Evolutionary conservation across 2,329 filamentous ascomycete genomes (phyloP).

Genomic region (Penicillium sp.): DNA sequence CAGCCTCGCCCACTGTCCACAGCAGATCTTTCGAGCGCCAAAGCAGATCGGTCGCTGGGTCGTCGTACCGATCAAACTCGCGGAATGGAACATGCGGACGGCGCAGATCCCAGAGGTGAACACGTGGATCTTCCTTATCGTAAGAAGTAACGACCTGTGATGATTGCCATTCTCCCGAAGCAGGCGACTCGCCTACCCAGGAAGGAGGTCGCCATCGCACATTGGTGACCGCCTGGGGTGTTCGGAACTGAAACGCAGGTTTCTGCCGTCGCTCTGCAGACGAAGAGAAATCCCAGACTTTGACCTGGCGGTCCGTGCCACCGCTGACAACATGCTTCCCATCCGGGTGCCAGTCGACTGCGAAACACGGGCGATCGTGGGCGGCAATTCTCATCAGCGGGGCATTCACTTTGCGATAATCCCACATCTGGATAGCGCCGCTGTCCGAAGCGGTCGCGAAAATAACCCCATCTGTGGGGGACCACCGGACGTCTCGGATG

Average conservation of each 20-base stretch:
- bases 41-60: slow-evolving; percentile 60
- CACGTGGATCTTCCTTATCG: slow-evolving; percentile 59
- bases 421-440: slow-evolving; percentile 65
- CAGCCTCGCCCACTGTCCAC: slow-evolving; percentile 64
- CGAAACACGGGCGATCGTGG: slow-evolving; percentile 61
- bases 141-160: slow-evolving; percentile 65
- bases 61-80: slow-evolving; percentile 59
- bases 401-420: slow-evolving; percentile 58
- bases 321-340: slow-evolving; percentile 65
- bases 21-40: slow-evolving; percentile 66
- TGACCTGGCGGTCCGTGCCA: slow-evolving; percentile 62
- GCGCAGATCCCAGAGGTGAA: slow-evolving; percentile 67
- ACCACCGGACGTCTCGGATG: slow-evolving; percentile 66
- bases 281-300: slow-evolving; percentile 64
- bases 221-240: slow-evolving; percentile 63
- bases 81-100: slow-evolving; percentile 63
- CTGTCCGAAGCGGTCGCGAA: slow-evolving; percentile 67
- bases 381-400: slow-evolving; percentile 63
- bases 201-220: slow-evolving; percentile 64
- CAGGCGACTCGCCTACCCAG: slow-evolving; percentile 54
- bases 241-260: slow-evolving; percentile 58
- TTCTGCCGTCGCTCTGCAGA: slow-evolving; percentile 60
- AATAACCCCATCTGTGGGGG: slow-evolving; percentile 61
- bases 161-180: slow-evolving; percentile 58
- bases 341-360: slow-evolving; percentile 68